These are phyloP conservation scores for Bigelowiella natans DNA, from an alignment of 78 protist species.

Conservation along the genomic window DNA sequence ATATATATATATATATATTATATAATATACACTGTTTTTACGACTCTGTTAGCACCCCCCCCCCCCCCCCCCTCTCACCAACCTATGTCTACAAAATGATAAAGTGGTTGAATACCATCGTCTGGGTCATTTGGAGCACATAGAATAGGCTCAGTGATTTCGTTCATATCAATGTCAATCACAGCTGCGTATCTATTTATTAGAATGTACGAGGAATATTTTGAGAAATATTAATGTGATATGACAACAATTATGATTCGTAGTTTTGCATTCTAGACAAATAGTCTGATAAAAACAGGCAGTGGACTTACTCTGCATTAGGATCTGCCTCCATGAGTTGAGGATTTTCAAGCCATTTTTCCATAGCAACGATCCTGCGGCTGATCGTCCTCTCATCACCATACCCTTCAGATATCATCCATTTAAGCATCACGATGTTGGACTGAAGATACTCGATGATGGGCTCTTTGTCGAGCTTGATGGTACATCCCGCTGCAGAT, in stretches of 20 bases:
- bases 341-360: slow-evolving; percentile 37
- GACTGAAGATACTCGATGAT: slow-evolving; percentile 40
- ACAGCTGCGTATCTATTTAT: slow-evolving; percentile 14
- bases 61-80: no score
- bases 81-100: not conserved
- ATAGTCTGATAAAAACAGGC: no score
- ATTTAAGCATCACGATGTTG: slow-evolving; percentile 42
- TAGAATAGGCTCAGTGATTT: slow-evolving; percentile 43
- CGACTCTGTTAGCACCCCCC: no score
- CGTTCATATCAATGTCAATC: slow-evolving; percentile 37
- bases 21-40: not conserved
- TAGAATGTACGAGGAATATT: not conserved
- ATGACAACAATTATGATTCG: no score
- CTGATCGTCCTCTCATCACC: slow-evolving; percentile 15
- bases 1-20: not conserved
- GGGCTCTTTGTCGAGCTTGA: slow-evolving; percentile 40
- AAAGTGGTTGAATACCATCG: slow-evolving; percentile 13
- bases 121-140: slow-evolving; percentile 59
- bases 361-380: slow-evolving; percentile 34
- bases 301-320: not conserved
- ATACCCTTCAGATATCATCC: slow-evolving; percentile 39
- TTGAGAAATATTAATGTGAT: no score
- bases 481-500: slow-evolving; percentile 44
- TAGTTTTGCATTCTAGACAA: no score
- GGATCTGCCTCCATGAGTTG: slow-evolving; percentile 21